Base-by-base conservation (phyloP, 2,329 filamentous ascomycete genomes). In the Penicillium olsonii region DNA sequence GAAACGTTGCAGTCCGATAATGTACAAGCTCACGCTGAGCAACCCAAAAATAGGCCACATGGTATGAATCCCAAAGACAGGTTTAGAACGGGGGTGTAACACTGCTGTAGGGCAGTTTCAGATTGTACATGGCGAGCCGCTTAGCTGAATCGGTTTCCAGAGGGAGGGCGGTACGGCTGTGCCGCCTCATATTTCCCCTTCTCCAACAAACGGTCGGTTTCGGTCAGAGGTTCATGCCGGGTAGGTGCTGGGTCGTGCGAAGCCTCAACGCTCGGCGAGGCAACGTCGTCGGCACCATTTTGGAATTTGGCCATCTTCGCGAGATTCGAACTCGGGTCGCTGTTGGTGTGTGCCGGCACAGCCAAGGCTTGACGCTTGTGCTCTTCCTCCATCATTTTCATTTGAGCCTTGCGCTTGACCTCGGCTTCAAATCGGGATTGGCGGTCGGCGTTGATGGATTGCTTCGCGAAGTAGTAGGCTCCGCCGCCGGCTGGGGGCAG, bases 401-500 rank as follows among this genome's bases (percentile, higher is more conserved):
- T 50, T 27, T 70, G 63, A 9, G 68, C 62, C 54, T 75, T 72
- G 62, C 80, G 81, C 75, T 81, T 86, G 75, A 87, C 85, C 61
- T 83, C 81, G 53, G 87, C 84, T 14, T 87, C 82, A 58, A 87
- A 83, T 64, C 89, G 84, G 53, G 83, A 77, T 53, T 83, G 80
- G 57, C 92, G 88, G 73, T 96, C 91, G 61, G 88, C 88, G 69
- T 96, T 96, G 81, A 99, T 95, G 71, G 86, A 87, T 67, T 84
- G 82, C 80, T 99, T 99, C 57, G 94, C 94, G 70, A 96, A 96
- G 78, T 89, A 91, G 79, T 97, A 99, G 65, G 92, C 91, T 56
- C 87, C 89, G 58, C 84, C 94, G 67, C 92, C 94, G 60, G 92
- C 90, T 91, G 66, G 38, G 41, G 31, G 29, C 18, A 41, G 42